Conservation (phyloP, 2,329 filamentous ascomycete species). For the Alternaria arbusti region DNA sequence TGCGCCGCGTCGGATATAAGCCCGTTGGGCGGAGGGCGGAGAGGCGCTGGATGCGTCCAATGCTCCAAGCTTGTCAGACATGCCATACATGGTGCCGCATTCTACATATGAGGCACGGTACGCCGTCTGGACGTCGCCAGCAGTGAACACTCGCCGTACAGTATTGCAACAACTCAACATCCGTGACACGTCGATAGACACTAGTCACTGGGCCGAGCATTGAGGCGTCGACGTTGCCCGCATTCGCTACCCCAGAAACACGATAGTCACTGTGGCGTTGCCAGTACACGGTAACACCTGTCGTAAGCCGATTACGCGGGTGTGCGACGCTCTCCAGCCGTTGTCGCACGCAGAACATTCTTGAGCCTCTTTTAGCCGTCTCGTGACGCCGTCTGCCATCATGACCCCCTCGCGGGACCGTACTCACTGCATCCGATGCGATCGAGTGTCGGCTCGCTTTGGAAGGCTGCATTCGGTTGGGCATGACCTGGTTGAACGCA, state of each 20-base stretch:
- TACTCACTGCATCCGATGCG: background rate
- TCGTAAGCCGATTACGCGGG: conserved; percentile 1
- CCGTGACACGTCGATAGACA: background rate
- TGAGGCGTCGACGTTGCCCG: background rate
- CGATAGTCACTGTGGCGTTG: conserved; percentile 1
- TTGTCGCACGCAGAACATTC: background rate
- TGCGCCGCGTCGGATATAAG: background rate
- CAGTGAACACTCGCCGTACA: background rate
- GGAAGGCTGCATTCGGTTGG: background rate
- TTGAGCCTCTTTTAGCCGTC: background rate
- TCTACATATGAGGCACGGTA: background rate
- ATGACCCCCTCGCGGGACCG: too few species aligned
- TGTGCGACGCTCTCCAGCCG: background rate
- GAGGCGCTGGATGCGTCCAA: background rate
- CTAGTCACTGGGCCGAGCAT: background rate
- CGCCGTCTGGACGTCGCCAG: background rate
- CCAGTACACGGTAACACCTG: background rate
- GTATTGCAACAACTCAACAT: background rate
- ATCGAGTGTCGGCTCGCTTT: background rate
- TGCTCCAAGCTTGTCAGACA: background rate
- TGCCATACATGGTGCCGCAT: background rate
- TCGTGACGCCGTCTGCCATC: background rate
- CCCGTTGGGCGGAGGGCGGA: background rate
- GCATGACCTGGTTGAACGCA: conserved; percentile 1
- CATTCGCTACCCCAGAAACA: conserved; percentile 1